Evolutionary conservation across 805 yeast genomes (phyloP).

Genomic region (Dipodascus geniculatus): DNA sequence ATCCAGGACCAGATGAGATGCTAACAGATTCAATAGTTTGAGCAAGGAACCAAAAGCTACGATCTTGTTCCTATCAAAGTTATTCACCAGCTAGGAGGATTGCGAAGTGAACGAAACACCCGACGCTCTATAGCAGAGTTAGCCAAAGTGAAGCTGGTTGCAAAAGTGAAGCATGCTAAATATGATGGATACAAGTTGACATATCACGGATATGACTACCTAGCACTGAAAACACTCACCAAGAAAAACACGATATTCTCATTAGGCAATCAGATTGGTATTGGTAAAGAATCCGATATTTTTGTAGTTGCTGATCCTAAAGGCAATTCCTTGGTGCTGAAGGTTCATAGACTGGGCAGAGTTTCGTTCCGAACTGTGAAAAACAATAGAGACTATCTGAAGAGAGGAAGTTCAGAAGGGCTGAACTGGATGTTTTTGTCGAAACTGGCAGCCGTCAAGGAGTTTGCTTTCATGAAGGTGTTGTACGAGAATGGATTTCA

Average conservation of each 20-base stretch:
- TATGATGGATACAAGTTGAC: conserved; percentile 92
- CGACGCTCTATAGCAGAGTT: conserved; percentile 70
- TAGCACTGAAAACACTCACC: conserved; percentile 77
- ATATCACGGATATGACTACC: conserved; percentile 81
- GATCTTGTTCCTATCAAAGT: conserved; percentile 86
- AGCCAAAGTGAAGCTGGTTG: conserved; percentile 72
- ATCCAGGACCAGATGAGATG: neutral
- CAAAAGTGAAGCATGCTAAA: conserved; percentile 75
- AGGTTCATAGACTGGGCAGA: conserved; percentile 88
- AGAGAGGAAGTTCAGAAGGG: conserved; percentile 47
- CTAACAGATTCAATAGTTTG: conserved; percentile 26
- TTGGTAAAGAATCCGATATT: conserved; percentile 96
- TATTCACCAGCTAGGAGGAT: conserved; percentile 69
- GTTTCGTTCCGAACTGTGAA: conserved; percentile 87
- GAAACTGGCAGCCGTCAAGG: conserved; percentile 83
- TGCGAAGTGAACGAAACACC: conserved; percentile 65
- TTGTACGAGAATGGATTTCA: conserved; percentile 62
- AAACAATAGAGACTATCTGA: conserved; percentile 84
- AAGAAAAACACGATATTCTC: conserved; percentile 63
- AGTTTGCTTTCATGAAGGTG: conserved; percentile 75
- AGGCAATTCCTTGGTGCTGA: conserved; percentile 63
- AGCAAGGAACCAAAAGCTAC: conserved; percentile 83
- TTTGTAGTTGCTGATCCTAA: conserved; percentile 62
- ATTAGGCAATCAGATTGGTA: conserved; percentile 82
- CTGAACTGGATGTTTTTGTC: conserved; percentile 85